Evolutionary conservation across 2,329 filamentous ascomycete genomes (phyloP), one percentile per base, ranked within the genome.

Genomic region (Hypoxylon sp.): DNA sequence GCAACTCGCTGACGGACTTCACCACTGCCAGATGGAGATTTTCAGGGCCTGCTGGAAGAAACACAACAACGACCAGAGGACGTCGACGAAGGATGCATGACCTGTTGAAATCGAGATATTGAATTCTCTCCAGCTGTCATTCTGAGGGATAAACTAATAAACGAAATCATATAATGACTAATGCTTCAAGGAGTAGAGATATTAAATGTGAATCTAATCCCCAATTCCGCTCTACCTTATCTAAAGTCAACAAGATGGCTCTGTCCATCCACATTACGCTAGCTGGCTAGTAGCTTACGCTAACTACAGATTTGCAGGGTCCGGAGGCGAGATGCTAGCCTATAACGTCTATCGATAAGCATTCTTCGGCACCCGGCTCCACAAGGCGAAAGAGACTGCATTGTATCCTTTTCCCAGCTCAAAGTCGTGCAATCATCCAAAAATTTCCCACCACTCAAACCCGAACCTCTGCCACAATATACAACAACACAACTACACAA

Each of bases 1-100:
- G 18, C 30, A 50, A 46, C 16, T 32, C 9, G 48, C 63, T 69
- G 16, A 68, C 58, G 49, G 40, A 60, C 42, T 59, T 53, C 58
- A 40, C 50, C 42, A 40, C 56, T 36, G 71, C n/a, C 12, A 98
- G 95, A 96, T 98, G 91, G 91, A 96, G 76, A 84, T 86, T 1
- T 98, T 98, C 77, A 89, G 89, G 74, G 86, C 91, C 73, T 98
- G 95, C 79, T 98, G 95, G 95, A 97, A 96, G 80, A 85, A 84
- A 68, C 90, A 96, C 73, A 90, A 93, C 50, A 98, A 98, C 78
- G 90, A 97, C 73, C 82, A 91, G 77, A 87, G 96, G 74, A 97
- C 94, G 0, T 85, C 85, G 56, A 89, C 86, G 42, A 95, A 93
- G 75, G 90, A 97, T 75, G 85, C 83, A 36, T 73, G 46, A 68